Evolutionary conservation across 1,284 basidiomycete species (phyloP).

Genomic region (Cystobasidium sp.): DNA sequence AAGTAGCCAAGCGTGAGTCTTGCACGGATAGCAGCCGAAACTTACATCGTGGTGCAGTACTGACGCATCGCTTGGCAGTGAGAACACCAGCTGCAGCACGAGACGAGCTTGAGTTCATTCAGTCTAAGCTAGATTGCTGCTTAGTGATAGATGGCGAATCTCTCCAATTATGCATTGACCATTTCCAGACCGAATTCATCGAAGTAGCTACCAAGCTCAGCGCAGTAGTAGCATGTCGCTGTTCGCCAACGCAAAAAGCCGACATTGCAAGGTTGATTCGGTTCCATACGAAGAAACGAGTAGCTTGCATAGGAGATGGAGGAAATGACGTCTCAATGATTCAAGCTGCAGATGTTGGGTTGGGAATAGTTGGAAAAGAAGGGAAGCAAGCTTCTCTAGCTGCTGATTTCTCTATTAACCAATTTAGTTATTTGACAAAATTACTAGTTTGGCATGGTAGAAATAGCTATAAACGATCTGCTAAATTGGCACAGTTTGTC

Average conservation of each 20-base stretch:
- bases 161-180: conserved; percentile 82
- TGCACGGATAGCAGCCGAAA: neutral
- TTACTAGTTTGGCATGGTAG: conserved; percentile 95
- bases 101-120: conserved; percentile 90
- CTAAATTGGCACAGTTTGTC: conserved; percentile 97
- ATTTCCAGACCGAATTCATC: conserved; percentile 92
- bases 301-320: conserved; percentile 96
- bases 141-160: conserved; percentile 99
- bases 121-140: conserved; percentile 94
- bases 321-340: conserved; percentile 97
- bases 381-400: conserved; percentile 97
- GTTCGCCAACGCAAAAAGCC: conserved; percentile 98
- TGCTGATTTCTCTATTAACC: conserved; percentile 95
- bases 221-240: conserved; percentile 95
- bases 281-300: conserved; percentile 84
- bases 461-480: conserved; percentile 96
- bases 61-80: conserved; percentile 62
- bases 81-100: conserved; percentile 79
- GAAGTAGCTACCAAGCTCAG: conserved; percentile 93
- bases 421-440: conserved; percentile 93
- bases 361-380: conserved; percentile 98
- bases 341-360: conserved; percentile 88
- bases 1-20: conserved; percentile 83
- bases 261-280: conserved; percentile 94
- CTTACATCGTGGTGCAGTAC: neutral